Percentiles rank a stretch among this genome's conserved stretches.
phyloP scores from a whole-genome alignment of 305 asterid species.

The Fraxinus sp. region DNA sequence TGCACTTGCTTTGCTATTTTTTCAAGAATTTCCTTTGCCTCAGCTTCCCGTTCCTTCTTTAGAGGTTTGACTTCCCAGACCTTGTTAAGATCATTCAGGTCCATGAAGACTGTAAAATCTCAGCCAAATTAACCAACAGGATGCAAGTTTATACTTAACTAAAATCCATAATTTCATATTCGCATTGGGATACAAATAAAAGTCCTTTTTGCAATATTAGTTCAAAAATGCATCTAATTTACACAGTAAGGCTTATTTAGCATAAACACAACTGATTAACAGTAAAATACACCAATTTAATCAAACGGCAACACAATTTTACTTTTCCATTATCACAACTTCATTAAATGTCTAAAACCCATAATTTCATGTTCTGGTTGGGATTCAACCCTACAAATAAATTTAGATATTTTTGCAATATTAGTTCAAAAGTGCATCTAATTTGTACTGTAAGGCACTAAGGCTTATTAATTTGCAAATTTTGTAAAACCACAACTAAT shows the following conservation, averaged over 20 bases:
- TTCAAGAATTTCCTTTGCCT: slow-evolving; percentile 74
- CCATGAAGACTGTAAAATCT: slow-evolving; percentile 36
- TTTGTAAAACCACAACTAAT: too few relatives aligned
- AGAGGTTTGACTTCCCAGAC: slow-evolving; percentile 80
- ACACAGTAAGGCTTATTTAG: too few relatives aligned
- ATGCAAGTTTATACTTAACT: neutral
- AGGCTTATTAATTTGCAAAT: too few relatives aligned
- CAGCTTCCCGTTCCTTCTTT: slow-evolving; percentile 64
- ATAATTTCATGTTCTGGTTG: neutral
- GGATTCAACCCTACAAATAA: neutral
- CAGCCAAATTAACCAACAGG: slow-evolving; percentile 13
- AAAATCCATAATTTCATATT: too few relatives aligned
- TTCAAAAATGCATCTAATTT: too few relatives aligned
- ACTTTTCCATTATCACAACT: neutral
- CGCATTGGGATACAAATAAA: too few relatives aligned
- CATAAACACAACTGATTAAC: too few relatives aligned
- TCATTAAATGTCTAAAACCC: neutral
- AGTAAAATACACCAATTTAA: too few relatives aligned
- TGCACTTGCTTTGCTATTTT: slow-evolving; percentile 82
- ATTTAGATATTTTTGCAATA: too few relatives aligned
- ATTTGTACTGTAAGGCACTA: too few relatives aligned
- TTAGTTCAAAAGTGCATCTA: too few relatives aligned
- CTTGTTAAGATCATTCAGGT: slow-evolving; percentile 77
- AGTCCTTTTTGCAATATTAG: too few relatives aligned
- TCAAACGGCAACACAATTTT: neutral